These are phyloP conservation scores for Leccinum variicolor DNA, from an alignment of 768 basidiomycete species.

Conservation along the genomic window DNA sequence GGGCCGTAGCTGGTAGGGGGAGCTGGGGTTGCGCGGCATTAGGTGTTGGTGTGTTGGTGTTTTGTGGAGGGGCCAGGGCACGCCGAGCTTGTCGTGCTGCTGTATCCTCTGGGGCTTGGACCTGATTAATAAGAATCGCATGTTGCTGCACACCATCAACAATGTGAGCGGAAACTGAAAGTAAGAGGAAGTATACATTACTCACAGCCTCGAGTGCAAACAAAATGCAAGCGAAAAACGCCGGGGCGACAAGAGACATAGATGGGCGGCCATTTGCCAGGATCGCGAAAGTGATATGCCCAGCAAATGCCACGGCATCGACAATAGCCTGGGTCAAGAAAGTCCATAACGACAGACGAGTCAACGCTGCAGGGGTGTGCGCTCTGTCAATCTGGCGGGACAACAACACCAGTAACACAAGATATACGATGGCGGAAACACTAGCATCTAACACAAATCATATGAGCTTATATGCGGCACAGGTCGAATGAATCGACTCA, in stretches of 20 bases:
- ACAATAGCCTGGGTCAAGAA: constrained; percentile 77
- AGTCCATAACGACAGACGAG: constrained; percentile 79
- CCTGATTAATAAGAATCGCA: constrained; percentile 71
- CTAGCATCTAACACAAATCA: constrained; percentile 59
- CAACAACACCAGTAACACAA: constrained; percentile 62
- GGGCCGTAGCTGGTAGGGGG: constrained; percentile 21
- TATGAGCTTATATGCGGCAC: constrained; percentile 3
- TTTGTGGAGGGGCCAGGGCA: constrained; percentile 5
- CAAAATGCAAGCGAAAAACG: constrained; percentile 76
- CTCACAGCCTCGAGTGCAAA: constrained; percentile 82
- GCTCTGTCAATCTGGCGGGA: constrained; percentile 73
- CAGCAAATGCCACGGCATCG: constrained; percentile 83
- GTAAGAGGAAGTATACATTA: constrained; percentile 4
- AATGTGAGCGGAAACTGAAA: not conserved
- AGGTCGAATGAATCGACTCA: constrained; percentile 24
- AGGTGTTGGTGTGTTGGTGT: constrained; percentile 1
- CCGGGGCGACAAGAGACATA: constrained; percentile 77
- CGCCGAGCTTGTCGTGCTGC: constrained; percentile 29
- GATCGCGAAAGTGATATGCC: constrained; percentile 86
- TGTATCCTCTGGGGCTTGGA: constrained; percentile 74
- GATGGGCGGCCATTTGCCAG: constrained; percentile 80
- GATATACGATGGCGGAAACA: constrained; percentile 60
- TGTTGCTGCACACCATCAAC: constrained; percentile 60
- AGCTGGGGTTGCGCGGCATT: constrained; percentile 11
- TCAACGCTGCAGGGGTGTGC: constrained; percentile 74